These are phyloP conservation scores for Boletus mariae DNA, from an alignment of 1,284 basidiomycete species.

Conservation along the genomic window DNA sequence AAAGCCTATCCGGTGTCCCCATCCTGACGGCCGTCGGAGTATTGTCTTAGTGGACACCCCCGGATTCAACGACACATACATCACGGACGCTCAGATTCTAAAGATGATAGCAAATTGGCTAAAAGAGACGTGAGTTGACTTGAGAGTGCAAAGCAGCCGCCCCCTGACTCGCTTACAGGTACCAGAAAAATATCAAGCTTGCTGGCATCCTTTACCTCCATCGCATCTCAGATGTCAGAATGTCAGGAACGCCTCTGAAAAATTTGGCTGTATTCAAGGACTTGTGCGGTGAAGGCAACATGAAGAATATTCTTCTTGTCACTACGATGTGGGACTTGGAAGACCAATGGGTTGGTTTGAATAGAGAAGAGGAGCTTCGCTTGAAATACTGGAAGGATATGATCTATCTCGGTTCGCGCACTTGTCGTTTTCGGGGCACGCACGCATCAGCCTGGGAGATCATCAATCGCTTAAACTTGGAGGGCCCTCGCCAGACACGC, in stretches of 20 bases:
- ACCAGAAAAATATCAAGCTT: constrained; percentile 18
- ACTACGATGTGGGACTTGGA: constrained; percentile 31
- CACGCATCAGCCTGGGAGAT: neutral
- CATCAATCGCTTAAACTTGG: constrained; percentile 1
- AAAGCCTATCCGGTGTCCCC: constrained; percentile 13
- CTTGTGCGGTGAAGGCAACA: constrained; percentile 21
- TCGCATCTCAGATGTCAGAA: constrained; percentile 40
- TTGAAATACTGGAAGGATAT: neutral
- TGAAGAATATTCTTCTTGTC: constrained; percentile 27
- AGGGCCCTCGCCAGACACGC: neutral
- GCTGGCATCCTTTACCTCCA: constrained; percentile 30
- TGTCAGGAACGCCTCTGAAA: constrained; percentile 35
- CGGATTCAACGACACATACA: constrained; percentile 21
- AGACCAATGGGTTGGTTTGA: constrained; percentile 18
- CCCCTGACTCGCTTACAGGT: constrained; percentile 8
- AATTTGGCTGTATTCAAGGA: constrained; percentile 23
- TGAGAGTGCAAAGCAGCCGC: neutral
- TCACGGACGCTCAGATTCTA: constrained; percentile 17
- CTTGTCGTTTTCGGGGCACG: neutral
- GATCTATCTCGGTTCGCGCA: neutral
- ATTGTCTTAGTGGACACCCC: constrained; percentile 27
- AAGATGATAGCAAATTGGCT: constrained; percentile 21
- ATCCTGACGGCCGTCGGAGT: constrained; percentile 14
- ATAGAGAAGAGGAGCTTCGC: constrained; percentile 14
- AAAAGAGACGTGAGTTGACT: constrained; percentile 18